Conservation (phyloP, 371 early-diverging fungal genomes). For the Thermomucor indicae-seudaticae region DNA sequence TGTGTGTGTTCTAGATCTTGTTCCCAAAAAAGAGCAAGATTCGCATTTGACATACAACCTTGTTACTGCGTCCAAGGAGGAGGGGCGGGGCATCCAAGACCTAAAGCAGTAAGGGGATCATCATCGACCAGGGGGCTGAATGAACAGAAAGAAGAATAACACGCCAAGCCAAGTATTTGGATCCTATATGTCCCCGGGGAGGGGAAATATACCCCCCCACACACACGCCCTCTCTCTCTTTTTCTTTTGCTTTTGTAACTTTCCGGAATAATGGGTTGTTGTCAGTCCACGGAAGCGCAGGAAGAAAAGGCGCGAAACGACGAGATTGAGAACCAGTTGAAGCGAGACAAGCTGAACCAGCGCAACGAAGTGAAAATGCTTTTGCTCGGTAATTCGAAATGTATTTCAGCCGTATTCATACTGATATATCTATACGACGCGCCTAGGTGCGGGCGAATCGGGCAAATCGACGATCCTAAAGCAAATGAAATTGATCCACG, state of each 20-base stretch:
- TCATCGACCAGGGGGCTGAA: no score
- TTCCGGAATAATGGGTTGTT: constrained; percentile 80
- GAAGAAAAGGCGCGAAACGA: constrained; percentile 79
- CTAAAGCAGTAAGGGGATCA: no score
- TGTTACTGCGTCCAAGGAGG: no score
- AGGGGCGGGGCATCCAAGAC: no score
- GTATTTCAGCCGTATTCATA: neutral
- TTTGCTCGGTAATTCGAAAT: constrained; percentile 67
- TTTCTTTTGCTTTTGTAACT: neutral
- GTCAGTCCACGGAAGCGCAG: constrained; percentile 76
- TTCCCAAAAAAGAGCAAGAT: no score
- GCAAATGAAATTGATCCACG: constrained; percentile 97
- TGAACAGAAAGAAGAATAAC: no score
- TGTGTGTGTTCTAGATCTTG: no score
- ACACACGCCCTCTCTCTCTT: neutral
- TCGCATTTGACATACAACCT: no score
- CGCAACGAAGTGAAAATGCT: constrained; percentile 95
- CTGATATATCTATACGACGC: neutral
- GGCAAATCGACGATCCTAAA: constrained; percentile 97
- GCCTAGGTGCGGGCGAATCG: constrained; percentile 92
- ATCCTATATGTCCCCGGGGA: no score
- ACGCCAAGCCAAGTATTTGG: no score
- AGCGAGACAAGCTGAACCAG: constrained; percentile 72
- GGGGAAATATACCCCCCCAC: no score
- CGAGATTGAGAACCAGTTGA: constrained; percentile 87